Percentiles rank a stretch among this genome's conserved stretches.
Conservation (phyloP, 2,329 filamentous ascomycete species). For the Grosmannia serpens region DNA sequence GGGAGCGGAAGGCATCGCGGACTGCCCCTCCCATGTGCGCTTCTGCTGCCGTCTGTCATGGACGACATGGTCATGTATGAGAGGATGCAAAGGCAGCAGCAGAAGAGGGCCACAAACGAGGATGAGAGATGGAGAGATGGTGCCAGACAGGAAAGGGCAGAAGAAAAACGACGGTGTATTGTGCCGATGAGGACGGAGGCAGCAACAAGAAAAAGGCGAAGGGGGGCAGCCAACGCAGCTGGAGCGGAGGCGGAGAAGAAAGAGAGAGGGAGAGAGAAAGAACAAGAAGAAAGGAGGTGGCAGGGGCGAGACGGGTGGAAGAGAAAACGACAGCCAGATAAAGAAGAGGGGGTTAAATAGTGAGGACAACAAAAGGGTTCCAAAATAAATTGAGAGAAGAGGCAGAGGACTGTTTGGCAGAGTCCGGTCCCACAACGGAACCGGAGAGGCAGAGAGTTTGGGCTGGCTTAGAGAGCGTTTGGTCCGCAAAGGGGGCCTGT, state of each 20-base stretch:
- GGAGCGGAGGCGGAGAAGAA: background rate
- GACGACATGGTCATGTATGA: background rate
- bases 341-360: background rate
- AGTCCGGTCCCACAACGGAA: no score
- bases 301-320: background rate
- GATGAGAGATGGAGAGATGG: background rate
- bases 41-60: background rate
- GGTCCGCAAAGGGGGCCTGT: background rate
- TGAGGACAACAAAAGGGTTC: background rate
- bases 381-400: background rate
- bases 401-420: background rate
- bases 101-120: background rate
- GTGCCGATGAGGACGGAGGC: background rate
- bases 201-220: background rate
- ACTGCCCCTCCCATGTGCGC: background rate
- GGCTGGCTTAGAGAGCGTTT: slow-evolving; percentile 3
- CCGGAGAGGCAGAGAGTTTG: slow-evolving; percentile 5
- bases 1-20: background rate
- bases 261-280: background rate
- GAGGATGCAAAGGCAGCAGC: background rate
- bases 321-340: background rate
- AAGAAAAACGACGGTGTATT: background rate
- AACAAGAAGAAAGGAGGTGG: background rate
- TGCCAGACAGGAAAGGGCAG: background rate
- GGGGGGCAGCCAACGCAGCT: background rate